phyloP scores from a whole-genome alignment of 495 filamentous ascomycete species.

The Neurospora tetrasperma region DNA sequence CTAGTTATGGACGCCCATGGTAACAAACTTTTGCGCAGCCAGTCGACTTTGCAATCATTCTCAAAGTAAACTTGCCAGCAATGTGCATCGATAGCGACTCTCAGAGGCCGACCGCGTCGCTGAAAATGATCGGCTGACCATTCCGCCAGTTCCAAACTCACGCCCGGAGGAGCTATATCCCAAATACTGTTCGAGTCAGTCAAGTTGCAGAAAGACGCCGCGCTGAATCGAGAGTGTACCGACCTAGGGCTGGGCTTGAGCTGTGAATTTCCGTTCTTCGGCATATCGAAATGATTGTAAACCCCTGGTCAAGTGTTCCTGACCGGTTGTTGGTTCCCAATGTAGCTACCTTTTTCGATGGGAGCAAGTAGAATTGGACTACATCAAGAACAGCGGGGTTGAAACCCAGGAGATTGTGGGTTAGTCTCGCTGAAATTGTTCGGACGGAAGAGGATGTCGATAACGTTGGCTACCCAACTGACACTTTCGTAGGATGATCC shows the following conservation, averaged over 20 bases:
- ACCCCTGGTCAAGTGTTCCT: neutral
- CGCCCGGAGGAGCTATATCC: neutral
- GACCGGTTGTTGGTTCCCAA: neutral
- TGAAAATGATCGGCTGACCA: conserved; percentile 4
- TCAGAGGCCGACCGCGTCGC: neutral
- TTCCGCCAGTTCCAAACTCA: neutral
- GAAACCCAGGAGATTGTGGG: neutral
- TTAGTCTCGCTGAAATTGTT: neutral
- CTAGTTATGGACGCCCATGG: neutral
- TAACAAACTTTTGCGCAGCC: neutral
- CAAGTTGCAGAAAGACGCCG: neutral
- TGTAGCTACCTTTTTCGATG: neutral
- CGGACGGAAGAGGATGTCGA: neutral
- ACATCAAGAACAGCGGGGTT: neutral
- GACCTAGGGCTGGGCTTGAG: neutral
- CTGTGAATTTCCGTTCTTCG: neutral
- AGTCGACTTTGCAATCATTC: neutral
- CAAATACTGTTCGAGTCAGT: neutral
- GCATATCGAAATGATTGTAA: neutral
- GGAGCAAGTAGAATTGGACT: neutral
- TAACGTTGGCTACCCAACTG: neutral
- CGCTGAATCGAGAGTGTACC: neutral
- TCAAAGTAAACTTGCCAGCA: neutral
- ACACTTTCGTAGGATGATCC: neutral
- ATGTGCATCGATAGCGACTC: neutral